These are phyloP conservation scores for Mucor velutinosus DNA, from an alignment of 371 early-diverging fungal genomes.

Conservation along the genomic window DNA sequence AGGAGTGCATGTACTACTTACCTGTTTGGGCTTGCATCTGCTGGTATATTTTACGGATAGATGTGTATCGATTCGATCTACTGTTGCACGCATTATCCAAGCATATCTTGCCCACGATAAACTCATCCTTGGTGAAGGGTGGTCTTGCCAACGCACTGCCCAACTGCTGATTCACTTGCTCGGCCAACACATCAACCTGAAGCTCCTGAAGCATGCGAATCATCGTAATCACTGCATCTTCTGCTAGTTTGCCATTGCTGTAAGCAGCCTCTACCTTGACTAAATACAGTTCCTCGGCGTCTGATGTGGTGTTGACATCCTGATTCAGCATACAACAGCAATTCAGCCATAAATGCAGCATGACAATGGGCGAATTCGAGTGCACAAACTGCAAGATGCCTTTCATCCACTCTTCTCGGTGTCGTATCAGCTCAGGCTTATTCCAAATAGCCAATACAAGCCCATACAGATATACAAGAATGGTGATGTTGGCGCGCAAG, in stretches of 20 bases:
- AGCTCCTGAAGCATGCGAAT: slow-evolving; percentile 12
- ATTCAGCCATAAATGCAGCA: slow-evolving; percentile 33
- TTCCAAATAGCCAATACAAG: slow-evolving; percentile 29
- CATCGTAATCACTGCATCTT: not conserved
- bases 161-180: slow-evolving; percentile 30
- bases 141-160: slow-evolving; percentile 27
- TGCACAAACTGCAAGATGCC: slow-evolving; percentile 31
- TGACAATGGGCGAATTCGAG: slow-evolving; percentile 18
- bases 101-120: slow-evolving; percentile 26
- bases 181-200: slow-evolving; percentile 3
- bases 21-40: not conserved
- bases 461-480: slow-evolving; percentile 41
- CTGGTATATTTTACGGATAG: not conserved
- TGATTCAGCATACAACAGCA: slow-evolving; percentile 11
- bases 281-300: not conserved
- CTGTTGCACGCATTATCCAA: slow-evolving; percentile 6
- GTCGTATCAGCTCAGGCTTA: slow-evolving; percentile 1
- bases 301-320: not conserved
- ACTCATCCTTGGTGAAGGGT: slow-evolving; percentile 32
- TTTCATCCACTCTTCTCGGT: slow-evolving; percentile 13
- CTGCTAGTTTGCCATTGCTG: not conserved
- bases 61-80: not conserved
- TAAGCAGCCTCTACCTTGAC: not conserved
- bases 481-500: slow-evolving; percentile 26
- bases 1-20: not conserved